Conservation (phyloP, 345 rosid genomes). For the Zanthoxylum bungeanum region DNA sequence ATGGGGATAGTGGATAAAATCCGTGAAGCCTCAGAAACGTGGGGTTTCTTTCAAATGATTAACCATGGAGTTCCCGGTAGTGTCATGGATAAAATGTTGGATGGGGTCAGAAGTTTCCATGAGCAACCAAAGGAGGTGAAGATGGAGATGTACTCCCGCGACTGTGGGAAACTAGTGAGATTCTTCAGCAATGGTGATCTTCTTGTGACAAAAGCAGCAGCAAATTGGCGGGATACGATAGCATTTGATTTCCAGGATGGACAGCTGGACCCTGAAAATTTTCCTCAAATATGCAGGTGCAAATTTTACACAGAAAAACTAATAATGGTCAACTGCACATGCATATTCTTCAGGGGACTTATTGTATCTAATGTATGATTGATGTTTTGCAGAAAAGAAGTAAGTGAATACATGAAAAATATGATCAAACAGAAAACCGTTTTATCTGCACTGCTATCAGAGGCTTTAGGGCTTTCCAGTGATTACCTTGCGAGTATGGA, state of each 20-base stretch:
- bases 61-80: constrained; percentile 39
- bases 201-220: constrained; percentile 31
- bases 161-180: constrained; percentile 24
- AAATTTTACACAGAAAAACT: background rate
- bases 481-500: constrained; percentile 34
- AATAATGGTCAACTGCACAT: background rate
- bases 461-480: constrained; percentile 37
- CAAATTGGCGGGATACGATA: constrained; percentile 47
- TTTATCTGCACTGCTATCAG: constrained; percentile 37
- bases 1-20: constrained; percentile 26
- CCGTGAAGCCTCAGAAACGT: constrained; percentile 31
- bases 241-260: constrained; percentile 43
- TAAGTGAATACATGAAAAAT: constrained; percentile 34
- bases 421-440: constrained; percentile 25
- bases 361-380: background rate
- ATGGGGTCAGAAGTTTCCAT: constrained; percentile 31
- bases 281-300: constrained; percentile 45
- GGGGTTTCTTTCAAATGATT: constrained; percentile 54
- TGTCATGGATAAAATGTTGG: constrained; percentile 41
- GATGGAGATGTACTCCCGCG: constrained; percentile 43
- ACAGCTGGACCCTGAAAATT: constrained; percentile 29
- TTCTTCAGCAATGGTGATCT: constrained; percentile 34
- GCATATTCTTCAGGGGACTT: background rate
- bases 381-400: constrained; percentile 30
- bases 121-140: constrained; percentile 43